Conservation (phyloP, 2,329 filamentous ascomycete species). For the Calonectria pteridis region DNA sequence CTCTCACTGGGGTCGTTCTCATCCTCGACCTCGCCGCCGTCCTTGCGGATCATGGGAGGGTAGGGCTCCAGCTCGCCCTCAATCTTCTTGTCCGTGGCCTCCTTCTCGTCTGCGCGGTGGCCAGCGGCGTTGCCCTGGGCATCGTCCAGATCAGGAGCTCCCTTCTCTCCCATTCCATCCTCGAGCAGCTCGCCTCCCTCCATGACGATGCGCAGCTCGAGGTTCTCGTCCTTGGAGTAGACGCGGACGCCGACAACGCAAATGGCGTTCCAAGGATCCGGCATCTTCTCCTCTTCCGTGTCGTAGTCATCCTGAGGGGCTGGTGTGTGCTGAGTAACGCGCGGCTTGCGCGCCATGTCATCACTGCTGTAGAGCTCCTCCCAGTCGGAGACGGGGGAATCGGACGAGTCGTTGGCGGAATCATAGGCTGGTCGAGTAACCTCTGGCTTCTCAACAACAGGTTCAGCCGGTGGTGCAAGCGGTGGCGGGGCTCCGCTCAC, state of each 20-base stretch:
- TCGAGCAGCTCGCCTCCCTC: constrained; percentile 67
- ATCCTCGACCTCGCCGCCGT: constrained; percentile 41
- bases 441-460: constrained; percentile 28
- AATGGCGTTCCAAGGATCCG: constrained; percentile 73
- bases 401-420: constrained; percentile 68
- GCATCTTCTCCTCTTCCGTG: constrained; percentile 68
- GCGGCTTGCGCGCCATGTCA: constrained; percentile 67
- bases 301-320: constrained; percentile 57
- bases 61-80: constrained; percentile 31
- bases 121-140: constrained; percentile 68
- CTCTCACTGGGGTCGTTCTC: constrained; percentile 29
- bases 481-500: constrained; percentile 43
- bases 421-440: constrained; percentile 51
- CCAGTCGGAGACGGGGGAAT: constrained; percentile 71
- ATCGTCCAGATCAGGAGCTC: constrained; percentile 67
- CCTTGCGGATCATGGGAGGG: constrained; percentile 42
- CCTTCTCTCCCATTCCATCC: constrained; percentile 69
- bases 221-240: constrained; percentile 68
- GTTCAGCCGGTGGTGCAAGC: constrained; percentile 14
- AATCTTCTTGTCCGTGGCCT: constrained; percentile 22
- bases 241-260: constrained; percentile 72
- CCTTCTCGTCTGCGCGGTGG: constrained; percentile 48
- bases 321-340: constrained; percentile 52
- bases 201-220: constrained; percentile 68
- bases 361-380: constrained; percentile 71